Conservation (phyloP, 148 eudicot genomes). For the Gaultheria prostrata region DNA sequence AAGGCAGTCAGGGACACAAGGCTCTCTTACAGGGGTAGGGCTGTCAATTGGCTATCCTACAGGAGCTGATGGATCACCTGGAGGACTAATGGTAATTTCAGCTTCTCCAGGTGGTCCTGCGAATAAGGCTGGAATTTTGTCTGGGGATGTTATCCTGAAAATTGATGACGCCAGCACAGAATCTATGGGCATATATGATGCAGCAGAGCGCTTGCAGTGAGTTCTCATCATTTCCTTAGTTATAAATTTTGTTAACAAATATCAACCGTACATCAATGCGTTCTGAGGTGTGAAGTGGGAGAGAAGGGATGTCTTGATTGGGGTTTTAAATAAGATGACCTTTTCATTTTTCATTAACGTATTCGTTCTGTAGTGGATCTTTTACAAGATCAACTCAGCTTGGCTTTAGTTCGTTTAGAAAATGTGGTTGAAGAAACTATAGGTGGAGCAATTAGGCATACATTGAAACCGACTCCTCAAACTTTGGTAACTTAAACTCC, state of each 20-base stretch:
- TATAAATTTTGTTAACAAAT: neutral
- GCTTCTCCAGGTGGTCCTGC: conserved; percentile 94
- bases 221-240: conserved; percentile 19
- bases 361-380: too few relatives aligned
- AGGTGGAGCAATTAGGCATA: too few relatives aligned
- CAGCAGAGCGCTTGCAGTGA: conserved; percentile 92
- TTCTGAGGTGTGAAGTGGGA: too few relatives aligned
- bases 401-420: too few relatives aligned
- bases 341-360: too few relatives aligned
- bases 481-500: too few relatives aligned
- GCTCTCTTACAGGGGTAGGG: conserved; percentile 93
- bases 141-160: conserved; percentile 83
- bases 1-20: conserved; percentile 99
- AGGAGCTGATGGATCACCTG: conserved; percentile 43
- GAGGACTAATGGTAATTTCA: conserved; percentile 84
- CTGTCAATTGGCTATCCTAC: conserved; percentile 86
- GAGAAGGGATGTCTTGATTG: too few relatives aligned
- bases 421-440: too few relatives aligned
- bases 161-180: conserved; percentile 74
- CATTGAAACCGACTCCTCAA: too few relatives aligned
- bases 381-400: too few relatives aligned
- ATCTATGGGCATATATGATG: conserved; percentile 88
- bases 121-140: conserved; percentile 65
- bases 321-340: too few relatives aligned
- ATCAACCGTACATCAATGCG: neutral